Base-by-base conservation (phyloP, 1,284 basidiomycete genomes). In the Cystobasidium slooffiae region DNA sequence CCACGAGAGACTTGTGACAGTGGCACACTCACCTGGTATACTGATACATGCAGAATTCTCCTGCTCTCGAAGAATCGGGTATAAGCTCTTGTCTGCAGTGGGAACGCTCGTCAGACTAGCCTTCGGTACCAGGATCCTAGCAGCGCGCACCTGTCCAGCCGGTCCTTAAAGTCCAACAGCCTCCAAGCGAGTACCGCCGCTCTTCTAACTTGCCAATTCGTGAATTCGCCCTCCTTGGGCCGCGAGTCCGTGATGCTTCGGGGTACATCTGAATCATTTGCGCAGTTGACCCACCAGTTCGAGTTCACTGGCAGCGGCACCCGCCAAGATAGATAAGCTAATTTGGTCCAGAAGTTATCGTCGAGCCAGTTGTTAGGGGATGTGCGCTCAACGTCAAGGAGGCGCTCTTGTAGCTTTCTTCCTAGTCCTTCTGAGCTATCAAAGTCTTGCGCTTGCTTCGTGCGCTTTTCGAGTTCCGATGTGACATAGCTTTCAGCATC, bases 251-350 rank as follows among this genome's bases (percentile, higher is more conserved):
- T 66, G 51, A 80, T 24, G 74, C 75, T 61, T 74, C 77, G 7
- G 74, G 86, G 85, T 68, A 86, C 84, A 74, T 79, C 80, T 16
- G 82, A 78, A 80, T 88, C 87, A 56, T 85, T 82, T 47, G 83
- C 82, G 81, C 95, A 92, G n/a, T 93, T 86, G 56, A 97, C 85
- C 95, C 95, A 98, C 95, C 95, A 98, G 81, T 98, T 97, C 9
- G 94, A 96, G 83, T 98, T 92, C 80, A 99, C 84, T 74, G 93
- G 85, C 43, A 98, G 85, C 0, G 96, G 93, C 0, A 88, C 88
- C 58, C 95, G 88, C 89, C 90, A 93, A 83, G 94, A 91, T 76
- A 93, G 89, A 83, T 98, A 99, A 0, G 93, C 90, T 78, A 91
- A 90, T 78, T 91, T 89, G 73, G 90, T 85, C 96, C 96, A 98